Evolutionary conservation across 306 rosid genomes (phyloP).

Genomic region (Quercus aquifolioides): DNA sequence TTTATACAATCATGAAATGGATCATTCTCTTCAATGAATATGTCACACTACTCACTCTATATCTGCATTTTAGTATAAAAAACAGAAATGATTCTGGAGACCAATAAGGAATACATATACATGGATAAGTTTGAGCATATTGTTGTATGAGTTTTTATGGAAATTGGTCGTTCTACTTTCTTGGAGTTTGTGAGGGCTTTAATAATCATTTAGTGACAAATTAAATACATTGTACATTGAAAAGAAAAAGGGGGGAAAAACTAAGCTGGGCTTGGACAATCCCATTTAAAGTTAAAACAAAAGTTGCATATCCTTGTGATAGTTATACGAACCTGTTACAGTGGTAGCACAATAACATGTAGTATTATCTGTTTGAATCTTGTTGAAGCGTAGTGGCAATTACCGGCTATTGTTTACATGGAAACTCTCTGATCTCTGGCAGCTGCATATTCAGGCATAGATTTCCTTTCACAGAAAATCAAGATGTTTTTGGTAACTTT

Average conservation of each 20-base stretch:
- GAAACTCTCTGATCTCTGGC: not conserved
- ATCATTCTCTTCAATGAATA: not conserved
- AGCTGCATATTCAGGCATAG: not conserved
- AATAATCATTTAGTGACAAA: not conserved
- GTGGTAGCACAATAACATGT: too few species aligned
- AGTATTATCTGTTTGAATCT: not conserved
- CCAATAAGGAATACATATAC: not conserved
- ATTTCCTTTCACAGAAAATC: constrained; percentile 1
- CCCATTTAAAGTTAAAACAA: not conserved
- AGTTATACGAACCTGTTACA: not conserved
- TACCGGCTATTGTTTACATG: not conserved
- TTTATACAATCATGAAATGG: not conserved
- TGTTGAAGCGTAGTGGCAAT: not conserved
- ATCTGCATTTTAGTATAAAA: not conserved
- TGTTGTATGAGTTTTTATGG: not conserved
- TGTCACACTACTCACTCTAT: not conserved
- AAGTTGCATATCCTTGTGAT: not conserved
- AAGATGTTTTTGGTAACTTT: constrained; percentile 7
- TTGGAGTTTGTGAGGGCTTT: not conserved
- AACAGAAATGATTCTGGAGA: not conserved
- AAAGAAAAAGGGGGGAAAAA: too few species aligned
- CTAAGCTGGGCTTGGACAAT: not conserved
- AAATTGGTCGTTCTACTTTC: not conserved
- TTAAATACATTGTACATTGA: too few species aligned
- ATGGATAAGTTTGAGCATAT: not conserved